Base-by-base conservation (phyloP, 257 asterid genomes). In the Primulina tabacum region DNA sequence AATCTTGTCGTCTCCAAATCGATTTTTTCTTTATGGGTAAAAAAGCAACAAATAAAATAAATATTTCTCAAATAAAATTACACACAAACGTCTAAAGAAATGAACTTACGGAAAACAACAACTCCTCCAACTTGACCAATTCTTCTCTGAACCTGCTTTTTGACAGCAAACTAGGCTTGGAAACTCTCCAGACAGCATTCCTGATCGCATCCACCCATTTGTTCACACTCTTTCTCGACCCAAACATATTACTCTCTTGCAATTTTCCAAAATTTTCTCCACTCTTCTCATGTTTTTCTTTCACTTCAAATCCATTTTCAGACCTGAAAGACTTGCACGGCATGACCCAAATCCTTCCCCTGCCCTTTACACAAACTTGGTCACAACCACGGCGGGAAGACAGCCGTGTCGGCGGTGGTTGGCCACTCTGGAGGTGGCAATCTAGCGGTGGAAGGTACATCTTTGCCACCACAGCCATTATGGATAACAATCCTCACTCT, bases 131-230 rank as follows among this genome's bases (percentile, higher is more conserved):
- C 71, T 86, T 84, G 83, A 87, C 96, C 72, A 93, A 21, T 55
- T 89, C 89, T 81, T 86, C 88, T 20, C 83, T 69, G 30, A 62
- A 75, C 69, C 61, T 71, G 71, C 28, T 47, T 55, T 83, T 80
- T 21, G 89, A 81, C 73, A 86, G 73, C 69, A 86, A 83, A 72
- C 97, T 93, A 24, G 97, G 93, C 80, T 90, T 93, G n/a, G 96
- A 90, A 29, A 85, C 83, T 43, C 82, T 86, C 96, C 97, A 89
- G 0, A 93, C 95, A 67, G 85, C 81, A 69, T 87, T 83, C 74
- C 97, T 83, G 67, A 87, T 61, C 64, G 80, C 81, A 64, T 62
- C 74, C 57, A 81, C 82, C 10, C 86, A 34, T 72, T 80, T 81
- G 61, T 79, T 78, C 34, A 75, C 74, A 18, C 70, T 66, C 43